These are phyloP conservation scores for Ceratobasidium sp. DNA, from an alignment of 1,284 basidiomycete species.

Conservation along the genomic window DNA sequence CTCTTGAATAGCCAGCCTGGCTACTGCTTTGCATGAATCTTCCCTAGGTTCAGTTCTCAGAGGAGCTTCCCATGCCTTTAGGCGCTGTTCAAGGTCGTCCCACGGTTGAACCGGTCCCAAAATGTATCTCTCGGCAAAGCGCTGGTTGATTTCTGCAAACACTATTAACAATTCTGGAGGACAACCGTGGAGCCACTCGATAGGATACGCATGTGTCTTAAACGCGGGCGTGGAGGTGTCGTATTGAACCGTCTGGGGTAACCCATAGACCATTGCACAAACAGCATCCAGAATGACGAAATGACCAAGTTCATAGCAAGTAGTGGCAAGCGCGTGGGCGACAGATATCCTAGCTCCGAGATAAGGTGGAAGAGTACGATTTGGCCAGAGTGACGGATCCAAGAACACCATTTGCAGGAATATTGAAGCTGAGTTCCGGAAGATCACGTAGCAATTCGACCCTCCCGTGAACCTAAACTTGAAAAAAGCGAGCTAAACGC, in stretches of 20 bases:
- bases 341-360: neutral
- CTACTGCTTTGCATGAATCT: constrained; percentile 16
- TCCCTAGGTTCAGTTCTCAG: neutral
- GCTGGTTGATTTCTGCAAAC: constrained; percentile 3
- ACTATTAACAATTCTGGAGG: neutral
- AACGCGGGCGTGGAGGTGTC: neutral
- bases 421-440: neutral
- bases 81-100: neutral
- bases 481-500: neutral
- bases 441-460: neutral
- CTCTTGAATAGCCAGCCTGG: constrained; percentile 14
- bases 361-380: no score
- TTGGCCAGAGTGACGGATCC: neutral
- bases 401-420: constrained; percentile 11
- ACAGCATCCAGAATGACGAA: constrained; percentile 3
- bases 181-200: constrained; percentile 18
- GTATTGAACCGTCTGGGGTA: constrained; percentile 14
- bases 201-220: neutral
- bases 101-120: neutral
- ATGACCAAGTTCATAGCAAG: neutral
- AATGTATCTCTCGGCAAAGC: neutral
- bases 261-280: constrained; percentile 6
- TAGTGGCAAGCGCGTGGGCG: neutral
- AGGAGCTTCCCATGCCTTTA: neutral
- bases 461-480: neutral